phyloP scores from a whole-genome alignment of 495 filamentous ascomycete genomes.

The Aspergillus campestris region DNA sequence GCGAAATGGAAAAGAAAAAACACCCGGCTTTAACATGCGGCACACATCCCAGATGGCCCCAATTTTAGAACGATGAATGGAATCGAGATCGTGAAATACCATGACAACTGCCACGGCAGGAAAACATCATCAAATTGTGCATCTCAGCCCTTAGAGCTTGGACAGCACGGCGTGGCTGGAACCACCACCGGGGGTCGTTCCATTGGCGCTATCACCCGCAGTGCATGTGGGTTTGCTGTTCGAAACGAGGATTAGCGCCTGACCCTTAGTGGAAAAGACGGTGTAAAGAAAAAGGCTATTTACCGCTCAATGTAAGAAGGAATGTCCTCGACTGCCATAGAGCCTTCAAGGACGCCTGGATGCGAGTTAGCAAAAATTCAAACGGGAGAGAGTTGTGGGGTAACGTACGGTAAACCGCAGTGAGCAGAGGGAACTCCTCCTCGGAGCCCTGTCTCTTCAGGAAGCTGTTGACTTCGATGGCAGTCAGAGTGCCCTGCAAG shows the following conservation, averaged over 20 bases:
- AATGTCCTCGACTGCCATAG: conserved; percentile 34
- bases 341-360: conserved; percentile 33
- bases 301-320: conserved; percentile 39
- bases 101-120: too few species aligned
- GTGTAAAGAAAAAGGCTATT: conserved; percentile 13
- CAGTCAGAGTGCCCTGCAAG: conserved; percentile 87
- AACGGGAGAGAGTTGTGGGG: neutral
- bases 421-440: conserved; percentile 84
- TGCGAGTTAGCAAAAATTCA: conserved; percentile 10
- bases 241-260: neutral
- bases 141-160: too few species aligned
- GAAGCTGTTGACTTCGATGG: conserved; percentile 82
- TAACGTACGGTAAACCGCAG: conserved; percentile 58
- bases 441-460: conserved; percentile 68
- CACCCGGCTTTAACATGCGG: too few species aligned
- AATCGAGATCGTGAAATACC: too few species aligned
- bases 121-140: too few species aligned
- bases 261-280: conserved; percentile 1
- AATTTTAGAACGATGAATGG: too few species aligned
- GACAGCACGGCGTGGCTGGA: too few species aligned
- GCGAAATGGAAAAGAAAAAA: too few species aligned
- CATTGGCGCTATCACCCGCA: too few species aligned
- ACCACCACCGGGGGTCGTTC: too few species aligned
- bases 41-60: too few species aligned
- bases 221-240: conserved; percentile 11